Base-by-base conservation (phyloP, 495 filamentous ascomycete genomes). In the Xylaria acuta region DNA sequence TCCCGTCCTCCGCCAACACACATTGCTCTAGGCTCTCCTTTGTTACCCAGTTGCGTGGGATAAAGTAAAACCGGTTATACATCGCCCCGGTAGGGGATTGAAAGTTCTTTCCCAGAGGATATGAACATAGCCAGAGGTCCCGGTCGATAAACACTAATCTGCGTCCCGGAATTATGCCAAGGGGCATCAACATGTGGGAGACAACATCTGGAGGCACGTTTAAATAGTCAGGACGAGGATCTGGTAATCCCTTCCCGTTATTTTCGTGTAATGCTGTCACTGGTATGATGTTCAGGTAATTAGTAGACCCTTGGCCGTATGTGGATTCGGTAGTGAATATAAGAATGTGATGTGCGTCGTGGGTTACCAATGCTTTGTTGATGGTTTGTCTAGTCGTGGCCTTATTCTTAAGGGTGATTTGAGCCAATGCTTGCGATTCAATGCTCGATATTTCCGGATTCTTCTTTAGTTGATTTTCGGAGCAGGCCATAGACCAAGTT, bases 61-160 rank as follows among this genome's bases (percentile, higher is more conserved):
- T 64, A 32, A 64, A 64, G 40, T 64, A 64, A 25, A 64, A 45
- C 2, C 62, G 38, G 41, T 64, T 27, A 34, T 49, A 64, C 14
- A 47, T 41, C 16, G 62, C 62, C 5, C 62, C 25, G 16, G 62
- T 32, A 20, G 62, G 18, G 3, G 62, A 64, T 0, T 47, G 5
- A 18, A 47, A 64, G 27, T n/a, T 45, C 25, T 36, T 64, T 11
- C 41, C 62, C 1, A 45, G 27, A 5, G 22, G 62, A 47, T 64
- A 64, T 49, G 62, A 64, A 11, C 40, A 64, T 14, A 49, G 2
- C 41, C 62, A 64, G 41, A 64, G 41, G 41, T 49, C 62, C 16
- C 16, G 25, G 18, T 64, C 62, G 8, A 64, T 49, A 4, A 64
- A 64, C 25, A 64, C 22, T 11, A 64, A 11, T 41, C 41, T 64